Percentiles rank a stretch among this genome's conserved stretches.
These are phyloP conservation scores for Adansonia madagascariensis DNA, from an alignment of 441 rosid genomes.

Conservation along the genomic window DNA sequence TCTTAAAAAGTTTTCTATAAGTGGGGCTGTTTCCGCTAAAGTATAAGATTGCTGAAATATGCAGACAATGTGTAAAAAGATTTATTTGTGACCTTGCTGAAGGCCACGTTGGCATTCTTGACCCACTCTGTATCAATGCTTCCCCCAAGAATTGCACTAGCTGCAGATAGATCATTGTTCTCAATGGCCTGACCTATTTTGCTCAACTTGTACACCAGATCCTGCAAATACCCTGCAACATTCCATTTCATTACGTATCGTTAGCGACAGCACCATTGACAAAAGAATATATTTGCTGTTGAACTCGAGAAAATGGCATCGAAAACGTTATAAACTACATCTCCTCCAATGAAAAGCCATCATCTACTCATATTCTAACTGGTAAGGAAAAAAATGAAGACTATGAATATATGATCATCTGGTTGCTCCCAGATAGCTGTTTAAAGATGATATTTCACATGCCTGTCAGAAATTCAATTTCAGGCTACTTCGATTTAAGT, in stretches of 20 bases:
- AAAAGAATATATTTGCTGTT: background rate
- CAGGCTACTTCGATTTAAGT: background rate
- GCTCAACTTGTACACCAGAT: constrained; percentile 83
- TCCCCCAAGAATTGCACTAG: constrained; percentile 76
- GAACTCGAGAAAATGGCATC: background rate
- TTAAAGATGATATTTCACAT: background rate
- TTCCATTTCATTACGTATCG: constrained; percentile 24
- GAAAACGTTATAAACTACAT: background rate
- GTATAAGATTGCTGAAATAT: background rate
- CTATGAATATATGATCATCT: background rate
- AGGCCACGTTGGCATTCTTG: constrained; percentile 64
- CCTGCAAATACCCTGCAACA: constrained; percentile 83
- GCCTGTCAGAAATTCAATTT: background rate
- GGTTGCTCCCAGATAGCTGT: background rate
- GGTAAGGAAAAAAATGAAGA: background rate
- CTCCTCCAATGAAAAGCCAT: background rate
- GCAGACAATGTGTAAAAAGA: background rate
- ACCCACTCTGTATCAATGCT: constrained; percentile 77
- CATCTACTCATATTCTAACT: background rate
- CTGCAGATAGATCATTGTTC: constrained; percentile 69
- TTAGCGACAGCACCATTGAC: background rate
- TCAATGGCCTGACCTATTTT: constrained; percentile 94
- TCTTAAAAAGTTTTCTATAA: background rate
- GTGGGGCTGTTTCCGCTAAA: background rate
- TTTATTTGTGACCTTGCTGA: constrained; percentile 59